A percentile compares a stretch with the other conserved stretches of the same genome.
phyloP scores from a whole-genome alignment of 805 yeast species.

The Pichia thaimueangensis region DNA sequence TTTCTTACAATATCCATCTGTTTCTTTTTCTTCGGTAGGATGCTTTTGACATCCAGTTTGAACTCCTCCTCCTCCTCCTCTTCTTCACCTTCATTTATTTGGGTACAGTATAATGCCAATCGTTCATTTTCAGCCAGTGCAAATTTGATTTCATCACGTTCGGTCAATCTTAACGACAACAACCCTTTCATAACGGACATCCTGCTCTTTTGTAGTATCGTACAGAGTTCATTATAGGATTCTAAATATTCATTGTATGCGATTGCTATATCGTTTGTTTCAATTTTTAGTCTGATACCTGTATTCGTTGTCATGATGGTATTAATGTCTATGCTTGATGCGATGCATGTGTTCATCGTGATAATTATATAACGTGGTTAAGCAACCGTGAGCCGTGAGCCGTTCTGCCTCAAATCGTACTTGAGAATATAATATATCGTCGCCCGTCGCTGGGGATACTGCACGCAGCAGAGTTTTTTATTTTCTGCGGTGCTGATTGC shows the following conservation, averaged over 20 bases:
- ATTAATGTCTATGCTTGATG: no score
- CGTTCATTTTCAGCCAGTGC: conserved; percentile 6
- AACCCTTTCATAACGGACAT: not conserved
- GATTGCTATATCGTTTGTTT: not conserved
- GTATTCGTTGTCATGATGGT: no score
- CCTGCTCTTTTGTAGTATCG: not conserved
- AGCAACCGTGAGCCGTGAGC: no score
- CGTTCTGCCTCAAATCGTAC: no score
- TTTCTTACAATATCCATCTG: not conserved
- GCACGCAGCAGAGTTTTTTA: no score
- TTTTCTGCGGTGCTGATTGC: no score
- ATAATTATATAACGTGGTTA: no score
- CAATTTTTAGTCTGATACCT: no score
- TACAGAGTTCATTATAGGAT: conserved; percentile 2
- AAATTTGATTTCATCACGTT: conserved; percentile 13
- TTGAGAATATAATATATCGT: no score
- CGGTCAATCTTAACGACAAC: conserved; percentile 11
- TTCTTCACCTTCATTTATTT: conserved; percentile 2
- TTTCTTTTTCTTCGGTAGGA: not conserved
- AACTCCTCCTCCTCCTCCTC: conserved; percentile 18
- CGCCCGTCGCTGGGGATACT: no score
- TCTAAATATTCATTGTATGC: conserved; percentile 5
- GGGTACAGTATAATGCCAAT: conserved; percentile 1
- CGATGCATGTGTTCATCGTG: no score
- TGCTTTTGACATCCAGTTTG: not conserved